A percentile compares a stretch with the other conserved stretches of the same genome.
Evolutionary conservation across 2,329 filamentous ascomycete species (phyloP).

Genomic region (Fusarium piperis): DNA sequence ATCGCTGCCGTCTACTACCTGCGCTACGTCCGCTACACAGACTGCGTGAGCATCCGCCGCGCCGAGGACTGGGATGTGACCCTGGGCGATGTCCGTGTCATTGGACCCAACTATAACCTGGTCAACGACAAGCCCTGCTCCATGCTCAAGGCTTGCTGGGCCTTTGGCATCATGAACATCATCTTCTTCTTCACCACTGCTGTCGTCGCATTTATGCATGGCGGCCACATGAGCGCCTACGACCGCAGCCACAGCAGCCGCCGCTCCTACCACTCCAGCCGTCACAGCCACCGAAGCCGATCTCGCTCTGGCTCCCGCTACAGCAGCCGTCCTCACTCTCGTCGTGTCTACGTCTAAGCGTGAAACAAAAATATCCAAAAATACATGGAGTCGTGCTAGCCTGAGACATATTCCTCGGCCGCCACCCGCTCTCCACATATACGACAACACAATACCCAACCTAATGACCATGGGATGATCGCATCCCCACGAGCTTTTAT

Average conservation of each 20-base stretch:
- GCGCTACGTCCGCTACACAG: slow-evolving; percentile 66
- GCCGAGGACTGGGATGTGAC: slow-evolving; percentile 63
- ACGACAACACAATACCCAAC: slow-evolving; percentile 25
- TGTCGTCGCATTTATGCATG: slow-evolving; percentile 72
- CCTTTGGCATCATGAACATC: slow-evolving; percentile 88
- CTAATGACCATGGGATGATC: slow-evolving; percentile 18
- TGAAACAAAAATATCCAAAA: not conserved
- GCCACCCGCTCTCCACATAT: slow-evolving; percentile 8
- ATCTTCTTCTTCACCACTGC: slow-evolving; percentile 83
- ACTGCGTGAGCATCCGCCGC: slow-evolving; percentile 71
- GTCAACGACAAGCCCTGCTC: slow-evolving; percentile 80
- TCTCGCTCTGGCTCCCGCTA: slow-evolving; percentile 50
- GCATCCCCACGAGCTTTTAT: slow-evolving; percentile 16
- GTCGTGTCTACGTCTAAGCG: slow-evolving; percentile 58
- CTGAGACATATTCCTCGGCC: not conserved
- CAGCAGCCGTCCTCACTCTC: slow-evolving; percentile 59
- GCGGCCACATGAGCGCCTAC: slow-evolving; percentile 60
- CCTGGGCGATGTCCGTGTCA: slow-evolving; percentile 69
- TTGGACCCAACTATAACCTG: slow-evolving; percentile 61
- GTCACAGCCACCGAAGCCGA: slow-evolving; percentile 54
- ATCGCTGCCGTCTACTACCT: slow-evolving; percentile 70
- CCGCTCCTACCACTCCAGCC: slow-evolving; percentile 50
- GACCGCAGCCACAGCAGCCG: slow-evolving; percentile 43
- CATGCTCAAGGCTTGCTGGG: slow-evolving; percentile 92
- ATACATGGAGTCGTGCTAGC: slow-evolving; percentile 1